Percentiles rank a stretch among this genome's conserved stretches.
Evolutionary conservation across 2,329 filamentous ascomycete species (phyloP).

Genomic region (Cryphonectria radicalis): DNA sequence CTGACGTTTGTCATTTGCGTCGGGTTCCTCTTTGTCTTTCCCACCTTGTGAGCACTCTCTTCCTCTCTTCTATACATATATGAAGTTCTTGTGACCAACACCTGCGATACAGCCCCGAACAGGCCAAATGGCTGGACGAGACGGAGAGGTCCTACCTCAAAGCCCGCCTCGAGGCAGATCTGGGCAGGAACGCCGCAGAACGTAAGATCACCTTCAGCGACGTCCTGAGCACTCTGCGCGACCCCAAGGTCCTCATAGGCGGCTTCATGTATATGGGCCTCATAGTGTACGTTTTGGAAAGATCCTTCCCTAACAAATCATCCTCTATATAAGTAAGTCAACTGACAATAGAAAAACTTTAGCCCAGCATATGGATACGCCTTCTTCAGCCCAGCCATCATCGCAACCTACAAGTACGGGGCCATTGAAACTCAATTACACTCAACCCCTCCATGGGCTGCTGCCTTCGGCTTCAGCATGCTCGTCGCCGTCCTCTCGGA

Average conservation of each 20-base stretch:
- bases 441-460: constrained; percentile 64
- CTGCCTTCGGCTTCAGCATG: constrained; percentile 80
- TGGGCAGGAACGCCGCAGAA: constrained; percentile 68
- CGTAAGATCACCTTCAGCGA: constrained; percentile 63
- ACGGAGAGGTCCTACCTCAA: constrained; percentile 71
- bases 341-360: background rate
- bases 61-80: background rate
- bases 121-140: constrained; percentile 72
- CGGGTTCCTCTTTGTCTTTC: constrained; percentile 70
- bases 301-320: background rate
- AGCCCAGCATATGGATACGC: constrained; percentile 79
- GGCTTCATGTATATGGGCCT: constrained; percentile 83
- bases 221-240: constrained; percentile 67
- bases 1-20: constrained; percentile 66
- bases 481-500: constrained; percentile 74
- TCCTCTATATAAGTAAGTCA: background rate
- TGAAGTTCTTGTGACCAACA: constrained; percentile 12
- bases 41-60: constrained; percentile 58
- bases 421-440: constrained; percentile 62
- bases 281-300: constrained; percentile 17
- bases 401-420: constrained; percentile 67
- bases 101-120: constrained; percentile 58
- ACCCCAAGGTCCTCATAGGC: constrained; percentile 74
- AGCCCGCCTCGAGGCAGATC: constrained; percentile 69
- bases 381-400: constrained; percentile 76